Percentiles rank a stretch among this genome's conserved stretches.
phyloP scores from a whole-genome alignment of 768 basidiomycete species.

The Lactarius sanguifluus region DNA sequence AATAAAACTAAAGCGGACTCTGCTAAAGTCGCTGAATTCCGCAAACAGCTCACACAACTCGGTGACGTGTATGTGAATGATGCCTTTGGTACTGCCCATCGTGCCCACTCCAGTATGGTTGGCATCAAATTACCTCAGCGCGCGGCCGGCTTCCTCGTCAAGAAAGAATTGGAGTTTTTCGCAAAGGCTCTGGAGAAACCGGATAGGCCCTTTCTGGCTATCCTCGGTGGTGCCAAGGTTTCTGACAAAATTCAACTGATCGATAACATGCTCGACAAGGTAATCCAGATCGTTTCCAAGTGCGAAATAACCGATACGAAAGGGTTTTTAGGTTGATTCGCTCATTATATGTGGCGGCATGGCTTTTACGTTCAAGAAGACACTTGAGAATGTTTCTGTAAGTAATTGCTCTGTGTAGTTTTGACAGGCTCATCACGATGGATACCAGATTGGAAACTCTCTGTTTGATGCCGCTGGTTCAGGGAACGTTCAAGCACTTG shows the following conservation, averaged over 20 bases:
- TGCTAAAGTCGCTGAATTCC: constrained; percentile 76
- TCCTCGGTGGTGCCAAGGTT: constrained; percentile 97
- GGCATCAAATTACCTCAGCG: constrained; percentile 90
- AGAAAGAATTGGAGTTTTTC: constrained; percentile 98
- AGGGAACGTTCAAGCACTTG: constrained; percentile 75
- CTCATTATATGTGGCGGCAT: constrained; percentile 98
- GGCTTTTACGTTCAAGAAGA: constrained; percentile 99
- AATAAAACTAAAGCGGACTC: constrained; percentile 93
- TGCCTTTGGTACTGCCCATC: constrained; percentile 98
- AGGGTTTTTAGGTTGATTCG: constrained; percentile 70
- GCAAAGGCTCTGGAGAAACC: constrained; percentile 96
- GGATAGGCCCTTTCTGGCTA: constrained; percentile 95
- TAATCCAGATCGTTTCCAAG: constrained; percentile 33
- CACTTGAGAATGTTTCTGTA: constrained; percentile 73
- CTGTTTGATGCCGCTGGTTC: constrained; percentile 90
- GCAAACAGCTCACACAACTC: constrained; percentile 82
- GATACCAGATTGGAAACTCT: constrained; percentile 82
- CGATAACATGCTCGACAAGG: constrained; percentile 99
- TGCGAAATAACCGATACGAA: constrained; percentile 10
- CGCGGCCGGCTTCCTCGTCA: constrained; percentile 95
- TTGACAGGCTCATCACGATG: constrained; percentile 4
- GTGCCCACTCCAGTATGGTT: constrained; percentile 98
- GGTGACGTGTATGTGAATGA: constrained; percentile 99
- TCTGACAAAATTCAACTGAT: constrained; percentile 99
- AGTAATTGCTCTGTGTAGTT: constrained; percentile 31